phyloP scores from a whole-genome alignment of 345 rosid genomes.

The Boechera stricta region DNA sequence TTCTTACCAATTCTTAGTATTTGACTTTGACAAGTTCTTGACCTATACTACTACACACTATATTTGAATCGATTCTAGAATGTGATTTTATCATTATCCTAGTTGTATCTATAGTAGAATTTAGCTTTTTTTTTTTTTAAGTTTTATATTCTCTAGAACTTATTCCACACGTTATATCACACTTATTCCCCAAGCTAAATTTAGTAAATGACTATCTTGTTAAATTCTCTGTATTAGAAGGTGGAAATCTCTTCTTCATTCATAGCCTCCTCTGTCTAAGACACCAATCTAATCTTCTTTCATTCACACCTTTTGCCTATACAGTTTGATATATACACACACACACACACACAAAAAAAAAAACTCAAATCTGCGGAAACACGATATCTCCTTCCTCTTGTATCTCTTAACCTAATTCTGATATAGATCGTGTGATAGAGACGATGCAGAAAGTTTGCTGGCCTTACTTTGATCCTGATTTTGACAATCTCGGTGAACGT shows the following conservation, averaged over 20 bases:
- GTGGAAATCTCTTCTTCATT: slow-evolving; percentile 37
- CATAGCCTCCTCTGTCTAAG: slow-evolving; percentile 27
- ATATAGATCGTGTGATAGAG: slow-evolving; percentile 11
- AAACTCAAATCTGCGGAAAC: neutral
- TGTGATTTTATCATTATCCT: slow-evolving; percentile 5
- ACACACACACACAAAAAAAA: neutral
- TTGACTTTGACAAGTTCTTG: slow-evolving; percentile 43
- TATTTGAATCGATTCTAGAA: slow-evolving; percentile 10
- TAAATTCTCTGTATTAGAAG: slow-evolving; percentile 35
- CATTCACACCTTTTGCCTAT: slow-evolving; percentile 22
- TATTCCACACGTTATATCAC: slow-evolving; percentile 42
- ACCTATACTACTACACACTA: slow-evolving; percentile 33
- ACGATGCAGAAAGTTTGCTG: slow-evolving; percentile 64
- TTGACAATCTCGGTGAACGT: slow-evolving; percentile 68
- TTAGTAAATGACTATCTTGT: slow-evolving; percentile 45
- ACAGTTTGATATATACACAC: slow-evolving; percentile 21
- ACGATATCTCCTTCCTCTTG: slow-evolving; percentile 5
- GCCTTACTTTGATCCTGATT: slow-evolving; percentile 93
- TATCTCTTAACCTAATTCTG: slow-evolving; percentile 1
- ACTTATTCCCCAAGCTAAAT: slow-evolving; percentile 37
- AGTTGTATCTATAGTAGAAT: slow-evolving; percentile 2
- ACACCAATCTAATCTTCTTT: slow-evolving; percentile 20
- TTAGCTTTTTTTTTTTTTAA: neutral
- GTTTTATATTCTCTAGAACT: slow-evolving; percentile 31
- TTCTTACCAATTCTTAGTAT: slow-evolving; percentile 39